Evolutionary conservation across 495 filamentous ascomycete genomes (phyloP), one percentile per base, ranked within the genome.

Genomic region (Daldinia concentrica): DNA sequence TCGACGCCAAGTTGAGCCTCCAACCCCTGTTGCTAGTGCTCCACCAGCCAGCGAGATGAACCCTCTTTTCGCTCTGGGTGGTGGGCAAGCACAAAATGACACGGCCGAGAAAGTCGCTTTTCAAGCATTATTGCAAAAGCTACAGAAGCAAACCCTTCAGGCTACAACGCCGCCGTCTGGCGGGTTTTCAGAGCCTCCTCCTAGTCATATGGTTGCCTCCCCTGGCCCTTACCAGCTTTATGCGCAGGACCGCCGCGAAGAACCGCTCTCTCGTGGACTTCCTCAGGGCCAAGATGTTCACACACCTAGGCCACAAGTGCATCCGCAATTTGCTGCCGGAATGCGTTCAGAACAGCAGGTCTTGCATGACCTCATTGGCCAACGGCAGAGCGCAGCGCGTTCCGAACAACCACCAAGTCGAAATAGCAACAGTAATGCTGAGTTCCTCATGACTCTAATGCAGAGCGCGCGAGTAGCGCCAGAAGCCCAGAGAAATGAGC

Each of bases 71-170:
- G 66, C 72, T 37, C 34, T 76, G 64, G 52, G 77, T 37, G 66
- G 75, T 43, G 73, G 75, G 26, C 70, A 82, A 7, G 67, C 82
- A 36, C 82, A 86, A n/a, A 80, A 83, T 9, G 85, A 85, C 36
- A 85, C 85, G 64, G 90, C 91, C 24, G 95, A 99, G 67, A 94
- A 93, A 79, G 90, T 92, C 81, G 95, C 92, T 0, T 99, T 99
- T 77, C 90, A 95, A 66, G 88, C 90, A 51, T 90, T 99, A 43
- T 81, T 99, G 34, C 87, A 92, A 66, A 96, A 98, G 86, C 87
- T 99, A 39, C 82, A 87, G 57, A 75, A 76, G 69, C 81, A 74
- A 68, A 81, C 43, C 0, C 66, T 66, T 29, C 68, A 76, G 43
- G 65, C 63, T 14, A 71, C 65, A 51, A 76, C 71, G 12, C 74